Evolutionary conservation across 1,284 basidiomycete species (phyloP), one percentile per base, ranked within the genome.

Genomic region (Pyrrhoderma noxium): DNA sequence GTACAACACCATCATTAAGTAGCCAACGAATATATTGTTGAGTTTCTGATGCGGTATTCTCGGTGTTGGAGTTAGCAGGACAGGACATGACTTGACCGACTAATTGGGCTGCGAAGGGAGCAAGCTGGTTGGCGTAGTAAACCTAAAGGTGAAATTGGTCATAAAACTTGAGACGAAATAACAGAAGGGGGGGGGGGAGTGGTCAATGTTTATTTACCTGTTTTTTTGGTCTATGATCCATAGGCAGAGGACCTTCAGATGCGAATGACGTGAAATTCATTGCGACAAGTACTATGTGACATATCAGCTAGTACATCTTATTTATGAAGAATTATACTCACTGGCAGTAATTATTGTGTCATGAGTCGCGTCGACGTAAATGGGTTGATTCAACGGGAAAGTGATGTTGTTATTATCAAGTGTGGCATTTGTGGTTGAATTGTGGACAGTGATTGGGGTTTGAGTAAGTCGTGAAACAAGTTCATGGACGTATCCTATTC

Each of bases 401-500:
- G 86, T 89, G 1, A 59, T 59, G 0, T 80, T 77, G 9, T 76
- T 72, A 1, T 67, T 58, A 60, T 87, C 82, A 27, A 93, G 74
- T 1, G 90, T 93, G 14, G 66, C 64, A 65, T 93, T 93, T 5
- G 84, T 88, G 58, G 85, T 83, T 79, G 53, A 39, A 0, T 89
- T 92, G 49, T 70, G 61, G 64, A 91, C 88, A 22, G 62, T 62
- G 3, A 87, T 81, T 0, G 77, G 73, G 13, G 66, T 64, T 11
- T 73, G 71, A 0, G 80, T 85, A 23, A 93, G 72, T 13, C 90
- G 79, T 0, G 89, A 85, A n/a, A 93, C 67, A 34, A 93, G 78
- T 64, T 93, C 90, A 62, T 90, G 90, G 59, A 89, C 70, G 63
- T 85, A 93, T 4, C 89, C 89, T 5, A 90, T 83, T 41, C 85